Evolutionary conservation across 2,329 filamentous ascomycete species (phyloP), one percentile per base, ranked within the genome.

Genomic region (Colletotrichum sp.): DNA sequence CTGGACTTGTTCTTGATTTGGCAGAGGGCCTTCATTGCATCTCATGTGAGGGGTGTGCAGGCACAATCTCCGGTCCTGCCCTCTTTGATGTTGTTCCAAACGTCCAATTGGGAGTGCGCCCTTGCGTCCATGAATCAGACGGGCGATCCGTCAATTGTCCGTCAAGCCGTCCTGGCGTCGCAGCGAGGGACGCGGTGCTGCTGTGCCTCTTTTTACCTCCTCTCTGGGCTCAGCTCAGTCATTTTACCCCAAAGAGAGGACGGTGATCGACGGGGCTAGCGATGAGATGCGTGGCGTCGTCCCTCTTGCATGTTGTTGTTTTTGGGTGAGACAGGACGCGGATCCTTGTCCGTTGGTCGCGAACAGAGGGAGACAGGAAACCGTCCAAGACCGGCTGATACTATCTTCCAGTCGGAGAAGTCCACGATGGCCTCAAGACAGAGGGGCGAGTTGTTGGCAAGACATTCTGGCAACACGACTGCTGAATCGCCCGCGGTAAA

Each of bases 1-100:
- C 73, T 75, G 64, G 73, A 60, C 64, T 75, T 60, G 21, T 55
- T n/a, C 55, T n/a, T 28, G 52, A 60, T 69, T 36, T 52, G 43
- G 43, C 21, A 48, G 67, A 67, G 69, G 34, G 72, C 48, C 65
- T 34, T 69, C 26, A 55, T 63, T 61, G 72, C 38, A 71, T 69
- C 70, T 24, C 30, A 69, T 69, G 70, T 69, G 74, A 76, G 70
- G 74, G 70, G 70, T 74, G 58, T 65, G 71, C 71, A 57, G 64
- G 65, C 57, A 72, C 65, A 73, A 74, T 74, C 58, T 74, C 65
- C 71, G 74, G 58, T 74, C 58, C 71, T 71, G 58, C n/a, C 26
- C 64, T 73, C 69, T 70, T 43, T 52, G 69, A n/a, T 63, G 38
- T 67, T 61, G 68, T 55, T 70, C 64, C 48, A 15, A 48, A 68